Base-by-base conservation (phyloP, 73 alveolate genomes). In the Tetrahymena borealis region DNA sequence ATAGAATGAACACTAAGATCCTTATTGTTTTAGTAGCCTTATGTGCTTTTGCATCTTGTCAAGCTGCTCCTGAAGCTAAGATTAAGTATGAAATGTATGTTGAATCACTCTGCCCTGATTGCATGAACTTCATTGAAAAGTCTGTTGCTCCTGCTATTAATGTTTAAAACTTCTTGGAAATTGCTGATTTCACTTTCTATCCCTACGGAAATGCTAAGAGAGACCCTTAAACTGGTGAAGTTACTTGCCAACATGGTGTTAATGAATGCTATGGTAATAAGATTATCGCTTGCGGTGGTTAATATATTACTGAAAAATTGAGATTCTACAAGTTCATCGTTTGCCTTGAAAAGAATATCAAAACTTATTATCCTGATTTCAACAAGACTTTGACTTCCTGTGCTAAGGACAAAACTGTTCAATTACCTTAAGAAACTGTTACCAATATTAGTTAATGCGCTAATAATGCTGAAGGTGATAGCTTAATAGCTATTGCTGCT, bases 51-150 rank as follows among this genome's bases (percentile, higher is more conserved):
- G 85, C 85, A 24, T 60, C 85, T 60, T 32, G 37, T 60, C 13
- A 60, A 60, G 35, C 85, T 60, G 85, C 85, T 18, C 85, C 85
- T 20, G 85, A 35, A 13, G 5, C 7, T 6, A 60, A 28, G 28
- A 60, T 60, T 35, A 60, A 60, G 31, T 60, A 60, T 35, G 94
- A 91, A 91, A 93, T 95, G n/a, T 95, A 95, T 42, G 79, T 91
- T 33, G 97, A 95, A 95, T 91, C 95, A 91, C 93, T 95, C 40
- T 95, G 97, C 78, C 97, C 97, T 33, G 97, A 95, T 39, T 95
- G 97, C 41, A 79, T 93, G 8, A 35, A 93, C 78, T 95, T 95
- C 78, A 93, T 95, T 10, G 85, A 90, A 39, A 79, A 35, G 33
- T 95, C 97, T 32, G 94, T 95, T 36, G 90, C 92, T 90, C 85